Conservation (phyloP, 495 filamentous ascomycete genomes). For the Sporormia fimetaria region DNA sequence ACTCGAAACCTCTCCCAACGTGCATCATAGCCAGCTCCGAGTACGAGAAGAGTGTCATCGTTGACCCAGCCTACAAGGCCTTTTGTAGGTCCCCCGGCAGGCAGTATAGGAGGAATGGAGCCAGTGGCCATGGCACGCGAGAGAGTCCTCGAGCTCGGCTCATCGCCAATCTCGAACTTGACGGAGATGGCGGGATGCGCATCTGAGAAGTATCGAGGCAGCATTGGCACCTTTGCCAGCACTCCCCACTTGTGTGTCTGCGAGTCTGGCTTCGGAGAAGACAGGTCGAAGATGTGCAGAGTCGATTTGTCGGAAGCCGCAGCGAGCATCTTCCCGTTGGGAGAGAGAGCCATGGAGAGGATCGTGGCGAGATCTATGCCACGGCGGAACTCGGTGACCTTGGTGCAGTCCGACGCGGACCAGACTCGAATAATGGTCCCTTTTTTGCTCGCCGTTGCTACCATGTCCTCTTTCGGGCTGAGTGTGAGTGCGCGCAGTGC, state of each 20-base stretch:
- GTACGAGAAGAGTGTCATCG: constrained; percentile 56
- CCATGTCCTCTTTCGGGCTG: constrained; percentile 64
- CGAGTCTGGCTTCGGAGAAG: constrained; percentile 20
- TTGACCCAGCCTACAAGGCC: constrained; percentile 65
- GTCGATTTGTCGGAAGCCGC: constrained; percentile 97
- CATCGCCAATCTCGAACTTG: constrained; percentile 70
- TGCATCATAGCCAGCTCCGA: constrained; percentile 70
- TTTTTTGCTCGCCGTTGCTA: constrained; percentile 85
- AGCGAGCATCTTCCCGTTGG: constrained; percentile 63
- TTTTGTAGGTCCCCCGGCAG: constrained; percentile 51
- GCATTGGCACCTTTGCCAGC: constrained; percentile 61
- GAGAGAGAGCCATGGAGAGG: constrained; percentile 78
- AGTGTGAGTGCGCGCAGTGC: constrained; percentile 68
- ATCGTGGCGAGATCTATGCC: constrained; percentile 81
- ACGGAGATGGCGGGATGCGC: constrained; percentile 65
- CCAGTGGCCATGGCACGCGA: constrained; percentile 18
- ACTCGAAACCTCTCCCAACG: constrained; percentile 77
- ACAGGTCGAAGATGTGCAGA: constrained; percentile 81
- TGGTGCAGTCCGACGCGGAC: constrained; percentile 62
- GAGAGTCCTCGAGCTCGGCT: constrained; percentile 32
- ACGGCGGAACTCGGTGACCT: constrained; percentile 70
- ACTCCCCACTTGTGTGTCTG: constrained; percentile 58
- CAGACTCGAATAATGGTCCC: constrained; percentile 84
- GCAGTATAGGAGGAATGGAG: constrained; percentile 33
- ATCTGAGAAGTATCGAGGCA: constrained; percentile 73